Evolutionary conservation across 768 basidiomycete species (phyloP).

Genomic region (Leucogyrophana mollusca): DNA sequence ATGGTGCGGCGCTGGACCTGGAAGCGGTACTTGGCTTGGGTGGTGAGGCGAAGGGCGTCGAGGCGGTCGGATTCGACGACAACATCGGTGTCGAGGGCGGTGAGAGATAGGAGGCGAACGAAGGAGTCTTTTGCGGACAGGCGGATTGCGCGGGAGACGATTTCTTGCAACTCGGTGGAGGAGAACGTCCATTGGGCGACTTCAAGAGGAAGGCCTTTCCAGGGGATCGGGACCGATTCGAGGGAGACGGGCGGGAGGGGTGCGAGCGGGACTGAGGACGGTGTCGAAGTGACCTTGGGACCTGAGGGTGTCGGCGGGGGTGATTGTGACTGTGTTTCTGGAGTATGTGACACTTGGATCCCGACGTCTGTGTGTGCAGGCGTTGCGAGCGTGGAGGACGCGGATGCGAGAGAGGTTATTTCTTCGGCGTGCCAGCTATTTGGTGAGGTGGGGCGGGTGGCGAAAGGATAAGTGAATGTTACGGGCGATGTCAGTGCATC

Average conservation of each 20-base stretch:
- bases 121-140: conserved; percentile 67
- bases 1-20: conserved; percentile 65
- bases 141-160: conserved; percentile 72
- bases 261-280: conserved; percentile 31
- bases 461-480: neutral
- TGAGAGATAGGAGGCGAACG: conserved; percentile 64
- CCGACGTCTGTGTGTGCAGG: conserved; percentile 10
- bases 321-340: neutral
- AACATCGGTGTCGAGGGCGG: conserved; percentile 58
- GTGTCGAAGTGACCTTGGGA: conserved; percentile 2
- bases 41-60: conserved; percentile 45
- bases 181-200: conserved; percentile 62
- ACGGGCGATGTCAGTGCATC: neutral
- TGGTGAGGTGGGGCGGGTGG: conserved; percentile 3
- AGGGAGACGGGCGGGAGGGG: conserved; percentile 56
- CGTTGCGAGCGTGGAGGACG: neutral
- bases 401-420: conserved; percentile 1
- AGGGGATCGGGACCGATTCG: conserved; percentile 53
- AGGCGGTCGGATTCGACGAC: conserved; percentile 61
- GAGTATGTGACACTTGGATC: conserved; percentile 8
- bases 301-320: conserved; percentile 13
- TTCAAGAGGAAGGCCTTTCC: conserved; percentile 69
- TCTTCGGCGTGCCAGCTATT: neutral
- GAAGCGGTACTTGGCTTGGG: conserved; percentile 69
- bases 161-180: conserved; percentile 58